Evolutionary conservation across 2,329 filamentous ascomycete species (phyloP).

Genomic region (Leptosphaerulina australis): DNA sequence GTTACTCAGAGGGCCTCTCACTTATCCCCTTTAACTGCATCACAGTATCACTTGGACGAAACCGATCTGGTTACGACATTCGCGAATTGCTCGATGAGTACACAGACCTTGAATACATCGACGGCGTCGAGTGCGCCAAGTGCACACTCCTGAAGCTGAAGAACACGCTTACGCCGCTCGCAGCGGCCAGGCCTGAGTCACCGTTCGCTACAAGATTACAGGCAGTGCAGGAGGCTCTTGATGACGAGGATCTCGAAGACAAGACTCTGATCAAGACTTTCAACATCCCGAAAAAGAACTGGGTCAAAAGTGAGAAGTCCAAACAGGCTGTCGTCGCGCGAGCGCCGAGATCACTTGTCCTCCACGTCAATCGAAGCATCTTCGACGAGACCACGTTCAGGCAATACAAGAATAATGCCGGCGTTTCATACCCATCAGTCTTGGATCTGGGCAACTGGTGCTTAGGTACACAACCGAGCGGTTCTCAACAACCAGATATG

Average conservation of each 20-base stretch:
- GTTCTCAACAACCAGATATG: constrained; percentile 35
- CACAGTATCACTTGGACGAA: constrained; percentile 77
- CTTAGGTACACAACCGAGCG: constrained; percentile 62
- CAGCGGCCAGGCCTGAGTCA: constrained; percentile 44
- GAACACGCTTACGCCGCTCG: constrained; percentile 38
- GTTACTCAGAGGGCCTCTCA: constrained; percentile 84
- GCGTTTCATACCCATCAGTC: constrained; percentile 74
- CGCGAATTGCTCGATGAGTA: constrained; percentile 83
- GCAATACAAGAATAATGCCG: constrained; percentile 82
- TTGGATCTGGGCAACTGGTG: constrained; percentile 87
- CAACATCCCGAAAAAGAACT: constrained; percentile 63
- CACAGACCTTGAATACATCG: constrained; percentile 81
- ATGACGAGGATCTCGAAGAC: constrained; percentile 73
- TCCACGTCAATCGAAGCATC: constrained; percentile 90
- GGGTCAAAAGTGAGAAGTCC: constrained; percentile 81
- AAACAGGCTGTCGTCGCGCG: constrained; percentile 86
- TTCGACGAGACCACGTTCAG: constrained; percentile 83
- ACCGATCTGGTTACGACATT: constrained; percentile 68
- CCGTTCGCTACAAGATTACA: constrained; percentile 63
- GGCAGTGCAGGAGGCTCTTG: constrained; percentile 72
- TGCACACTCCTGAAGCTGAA: constrained; percentile 75
- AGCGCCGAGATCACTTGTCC: constrained; percentile 76
- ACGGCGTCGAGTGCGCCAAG: constrained; percentile 88
- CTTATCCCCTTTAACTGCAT: constrained; percentile 94
- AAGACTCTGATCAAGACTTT: constrained; percentile 59